phyloP scores from a whole-genome alignment of 2,329 filamentous ascomycete species.

The Hypoxylon sp. region DNA sequence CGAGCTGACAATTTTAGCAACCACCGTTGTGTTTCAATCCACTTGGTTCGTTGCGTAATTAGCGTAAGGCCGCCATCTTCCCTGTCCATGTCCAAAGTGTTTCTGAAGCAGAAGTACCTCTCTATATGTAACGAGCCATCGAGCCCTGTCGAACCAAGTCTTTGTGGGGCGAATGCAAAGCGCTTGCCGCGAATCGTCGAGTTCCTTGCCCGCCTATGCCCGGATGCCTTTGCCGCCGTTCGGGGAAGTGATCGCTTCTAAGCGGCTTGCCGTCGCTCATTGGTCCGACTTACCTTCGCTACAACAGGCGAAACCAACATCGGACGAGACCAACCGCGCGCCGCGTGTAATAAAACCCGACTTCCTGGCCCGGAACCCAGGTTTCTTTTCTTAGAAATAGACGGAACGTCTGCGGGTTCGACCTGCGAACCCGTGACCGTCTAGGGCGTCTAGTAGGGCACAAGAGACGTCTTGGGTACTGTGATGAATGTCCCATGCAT shows the following conservation, averaged over 20 bases:
- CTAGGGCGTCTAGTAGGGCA: conserved; percentile 27
- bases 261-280: conserved; percentile 44
- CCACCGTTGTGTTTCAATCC: neutral
- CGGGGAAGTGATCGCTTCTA: conserved; percentile 42
- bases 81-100: conserved; percentile 26
- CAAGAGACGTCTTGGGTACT: conserved; percentile 33
- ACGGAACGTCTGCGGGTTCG: conserved; percentile 31
- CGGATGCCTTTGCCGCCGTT: conserved; percentile 44
- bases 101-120: conserved; percentile 30
- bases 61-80: conserved; percentile 22
- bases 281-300: conserved; percentile 37
- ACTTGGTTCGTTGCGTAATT: conserved; percentile 17
- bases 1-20: conserved; percentile 21
- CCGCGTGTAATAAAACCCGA: conserved; percentile 41
- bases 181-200: conserved; percentile 46
- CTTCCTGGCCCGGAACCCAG: conserved; percentile 21
- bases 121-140: neutral
- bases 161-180: conserved; percentile 43
- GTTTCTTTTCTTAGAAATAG: conserved; percentile 44
- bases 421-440: conserved; percentile 20
- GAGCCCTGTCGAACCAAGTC: conserved; percentile 10
- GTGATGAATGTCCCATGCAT: conserved; percentile 30
- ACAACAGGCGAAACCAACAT: conserved; percentile 32
- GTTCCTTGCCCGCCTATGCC: conserved; percentile 22
- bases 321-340: conserved; percentile 42